Conservation (phyloP, 2,329 filamentous ascomycete species). For the Pyrenochaeta sp. region DNA sequence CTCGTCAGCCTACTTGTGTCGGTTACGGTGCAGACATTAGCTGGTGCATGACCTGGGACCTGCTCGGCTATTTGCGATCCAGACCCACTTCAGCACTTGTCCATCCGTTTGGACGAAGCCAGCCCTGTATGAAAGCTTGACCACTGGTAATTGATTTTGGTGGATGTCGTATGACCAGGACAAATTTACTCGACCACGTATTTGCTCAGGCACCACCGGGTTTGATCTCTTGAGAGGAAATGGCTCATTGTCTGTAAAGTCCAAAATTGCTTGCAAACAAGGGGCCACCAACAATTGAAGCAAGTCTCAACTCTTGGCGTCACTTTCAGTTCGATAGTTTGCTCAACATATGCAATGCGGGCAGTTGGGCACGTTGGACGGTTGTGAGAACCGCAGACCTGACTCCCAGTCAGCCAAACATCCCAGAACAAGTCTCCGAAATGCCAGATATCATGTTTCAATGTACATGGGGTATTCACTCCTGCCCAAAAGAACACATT, state of each 20-base stretch:
- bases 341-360: too few relatives aligned
- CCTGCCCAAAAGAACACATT: background rate
- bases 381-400: too few relatives aligned
- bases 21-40: background rate
- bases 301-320: background rate
- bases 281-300: too few relatives aligned
- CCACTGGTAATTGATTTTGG: background rate
- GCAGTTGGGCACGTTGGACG: too few relatives aligned
- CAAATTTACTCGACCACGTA: background rate
- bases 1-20: background rate
- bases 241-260: background rate
- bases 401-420: too few relatives aligned
- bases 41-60: background rate
- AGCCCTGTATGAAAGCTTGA: background rate
- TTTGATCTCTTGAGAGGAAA: background rate
- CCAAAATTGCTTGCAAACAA: background rate
- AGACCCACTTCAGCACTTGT: background rate
- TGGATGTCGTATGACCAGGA: background rate
- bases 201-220: background rate
- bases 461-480: background rate
- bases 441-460: too few relatives aligned
- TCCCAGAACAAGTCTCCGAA: too few relatives aligned
- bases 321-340: too few relatives aligned
- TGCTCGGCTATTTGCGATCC: background rate
- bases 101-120: background rate